Evolutionary conservation across 2,329 filamentous ascomycete genomes (phyloP).

Genomic region (Periconia sp.): DNA sequence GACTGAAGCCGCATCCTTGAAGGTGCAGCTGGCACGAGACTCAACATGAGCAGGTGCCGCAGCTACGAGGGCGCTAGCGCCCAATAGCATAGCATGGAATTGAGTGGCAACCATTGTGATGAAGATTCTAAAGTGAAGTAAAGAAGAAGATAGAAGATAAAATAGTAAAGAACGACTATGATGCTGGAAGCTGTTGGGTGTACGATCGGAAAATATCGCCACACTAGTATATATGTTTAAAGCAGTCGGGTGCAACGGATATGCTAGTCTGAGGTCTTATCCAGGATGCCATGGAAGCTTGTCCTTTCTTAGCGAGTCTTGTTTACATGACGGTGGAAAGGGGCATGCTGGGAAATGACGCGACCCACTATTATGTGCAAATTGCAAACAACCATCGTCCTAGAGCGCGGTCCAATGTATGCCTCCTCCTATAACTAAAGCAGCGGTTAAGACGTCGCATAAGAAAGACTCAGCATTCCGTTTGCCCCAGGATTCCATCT

Average conservation of each 20-base stretch:
- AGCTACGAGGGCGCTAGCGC: conserved; percentile 33
- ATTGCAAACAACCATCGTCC: too few species aligned
- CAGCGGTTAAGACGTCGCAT: too few species aligned
- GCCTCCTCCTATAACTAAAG: too few species aligned
- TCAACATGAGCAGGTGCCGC: conserved; percentile 19
- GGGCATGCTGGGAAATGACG: conserved; percentile 16
- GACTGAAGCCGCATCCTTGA: conserved; percentile 54
- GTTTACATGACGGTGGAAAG: conserved; percentile 23
- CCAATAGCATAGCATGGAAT: conserved; percentile 10
- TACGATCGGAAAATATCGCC: background rate
- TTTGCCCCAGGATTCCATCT: too few species aligned
- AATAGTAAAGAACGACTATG: conserved; percentile 11
- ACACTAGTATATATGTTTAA: background rate
- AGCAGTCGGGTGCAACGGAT: background rate
- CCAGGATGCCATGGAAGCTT: conserved; percentile 20
- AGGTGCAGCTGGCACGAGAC: conserved; percentile 52
- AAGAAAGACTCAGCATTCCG: too few species aligned
- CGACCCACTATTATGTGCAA: too few species aligned
- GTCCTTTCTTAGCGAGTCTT: conserved; percentile 30
- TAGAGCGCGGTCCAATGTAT: too few species aligned
- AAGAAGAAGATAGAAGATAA: conserved; percentile 24
- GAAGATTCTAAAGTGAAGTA: background rate
- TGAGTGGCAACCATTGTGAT: conserved; percentile 13
- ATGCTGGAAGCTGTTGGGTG: background rate
- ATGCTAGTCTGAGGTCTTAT: background rate